Base-by-base conservation (phyloP, 225 moss, liverwort and hornwort species). In the Physcomitrium patens region DNA sequence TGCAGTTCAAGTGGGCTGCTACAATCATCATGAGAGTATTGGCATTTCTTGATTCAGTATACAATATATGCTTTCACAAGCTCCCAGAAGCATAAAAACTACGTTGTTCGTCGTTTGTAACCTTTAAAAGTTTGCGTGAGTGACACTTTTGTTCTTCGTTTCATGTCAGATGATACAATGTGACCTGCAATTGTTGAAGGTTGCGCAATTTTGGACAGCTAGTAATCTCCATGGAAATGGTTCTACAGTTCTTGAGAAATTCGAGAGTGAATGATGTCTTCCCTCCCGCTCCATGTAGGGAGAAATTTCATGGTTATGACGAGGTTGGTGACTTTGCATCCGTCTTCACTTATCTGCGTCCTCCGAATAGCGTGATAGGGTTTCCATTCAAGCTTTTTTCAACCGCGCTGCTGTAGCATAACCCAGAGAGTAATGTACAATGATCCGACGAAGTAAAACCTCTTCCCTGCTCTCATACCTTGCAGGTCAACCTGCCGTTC, bases 341-440 rank as follows among this genome's bases (percentile, higher is more conserved):
- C 31, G 44, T 41, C 42, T 17, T 63, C 50, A 26, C 27, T 60
- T 46, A 22, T 22, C 52, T 53, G 31, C 63, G 63, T 8, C 24
- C 26, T 26, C 58, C 24, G 13, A 58, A 50, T 20, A 17, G 43
- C 31, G 52, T 20, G 10, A 69, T 58, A 31, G 46, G 54, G 19
- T 63, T 53, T 65, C 65, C 80, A 54, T 84, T 80, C 77, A 80
- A 80, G 74, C 80, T 73, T 80, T 47, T 53, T 26, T 48, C 49
- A 62, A 55, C 71, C 71, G 70, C 76, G 69, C 52, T 70, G 42
- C 59, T 64, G 27, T 44, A 48, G 45, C 11, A 63, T 24, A 17
- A 18, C 63, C 12, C 44, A 26, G 26, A 58, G 48, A 61, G 67
- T 17, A 67, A 67, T 47, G 64, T 24, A 3, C 58, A 26, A 26